phyloP scores from a whole-genome alignment of 1,139 yeast genomes.

The Yamadazyma songkhlaensis region DNA sequence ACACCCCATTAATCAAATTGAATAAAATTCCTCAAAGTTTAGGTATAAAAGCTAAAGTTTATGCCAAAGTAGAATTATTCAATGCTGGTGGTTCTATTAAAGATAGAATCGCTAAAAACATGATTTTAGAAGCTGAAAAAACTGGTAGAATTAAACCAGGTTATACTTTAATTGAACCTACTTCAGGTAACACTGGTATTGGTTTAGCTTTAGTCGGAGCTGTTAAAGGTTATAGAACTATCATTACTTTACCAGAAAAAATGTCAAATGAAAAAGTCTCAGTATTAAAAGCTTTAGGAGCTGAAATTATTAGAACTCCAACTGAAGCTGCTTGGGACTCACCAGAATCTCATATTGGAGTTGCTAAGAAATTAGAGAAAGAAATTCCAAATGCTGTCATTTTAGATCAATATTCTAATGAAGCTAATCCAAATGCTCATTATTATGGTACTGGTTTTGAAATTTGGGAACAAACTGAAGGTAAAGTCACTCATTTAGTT shows the following conservation, averaged over 20 bases:
- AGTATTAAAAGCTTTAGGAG: conserved; percentile 85
- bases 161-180: conserved; percentile 83
- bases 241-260: conserved; percentile 86
- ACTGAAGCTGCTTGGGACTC: conserved; percentile 94
- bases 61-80: conserved; percentile 64
- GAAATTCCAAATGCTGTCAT: conserved; percentile 87
- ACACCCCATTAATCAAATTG: conserved; percentile 75
- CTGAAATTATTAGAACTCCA: conserved; percentile 88
- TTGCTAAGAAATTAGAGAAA: conserved; percentile 74
- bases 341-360: conserved; percentile 90
- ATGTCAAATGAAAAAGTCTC: conserved; percentile 92
- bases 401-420: conserved; percentile 79
- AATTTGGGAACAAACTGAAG: conserved; percentile 79
- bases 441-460: conserved; percentile 84
- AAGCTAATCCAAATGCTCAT: conserved; percentile 81
- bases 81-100: conserved; percentile 72
- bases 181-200: conserved; percentile 88
- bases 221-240: conserved; percentile 81
- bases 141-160: conserved; percentile 82
- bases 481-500: conserved; percentile 69
- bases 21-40: conserved; percentile 75
- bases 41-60: conserved; percentile 64
- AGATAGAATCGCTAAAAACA: conserved; percentile 62
- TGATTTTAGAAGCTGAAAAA: conserved; percentile 82
- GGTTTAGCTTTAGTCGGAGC: conserved; percentile 89